Evolutionary conservation across 805 yeast genomes (phyloP).

Genomic region (Kluyveromyces aestuarii): DNA sequence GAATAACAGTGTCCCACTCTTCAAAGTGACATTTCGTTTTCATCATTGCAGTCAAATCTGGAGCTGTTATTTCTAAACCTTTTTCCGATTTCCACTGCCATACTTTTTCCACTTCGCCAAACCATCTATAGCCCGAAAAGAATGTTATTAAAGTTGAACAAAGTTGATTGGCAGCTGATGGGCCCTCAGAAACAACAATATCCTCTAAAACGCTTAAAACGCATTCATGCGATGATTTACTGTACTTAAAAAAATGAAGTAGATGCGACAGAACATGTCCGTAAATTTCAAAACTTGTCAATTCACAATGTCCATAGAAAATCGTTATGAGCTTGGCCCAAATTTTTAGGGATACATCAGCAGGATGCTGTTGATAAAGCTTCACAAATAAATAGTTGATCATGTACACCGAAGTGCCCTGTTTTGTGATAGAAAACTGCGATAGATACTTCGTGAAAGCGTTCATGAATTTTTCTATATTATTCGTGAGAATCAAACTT

Average conservation of each 20-base stretch:
- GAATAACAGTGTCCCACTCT: constrained; percentile 19
- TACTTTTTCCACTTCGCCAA: constrained; percentile 12
- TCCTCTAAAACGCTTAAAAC: background rate
- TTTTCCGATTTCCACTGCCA: constrained; percentile 28
- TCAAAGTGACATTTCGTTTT: constrained; percentile 14
- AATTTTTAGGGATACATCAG: constrained; percentile 7
- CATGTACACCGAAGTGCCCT: constrained; percentile 9
- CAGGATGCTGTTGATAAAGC: constrained; percentile 2
- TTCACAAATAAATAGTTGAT: constrained; percentile 11
- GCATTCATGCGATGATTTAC: constrained; percentile 1
- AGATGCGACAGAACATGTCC: constrained; percentile 1
- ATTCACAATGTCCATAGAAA: constrained; percentile 22
- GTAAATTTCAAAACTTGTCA: constrained; percentile 14
- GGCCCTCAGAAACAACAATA: constrained; percentile 8
- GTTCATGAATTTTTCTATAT: constrained; percentile 8
- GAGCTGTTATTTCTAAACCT: constrained; percentile 9
- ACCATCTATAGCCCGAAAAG: constrained; percentile 9
- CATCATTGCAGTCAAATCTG: constrained; percentile 20
- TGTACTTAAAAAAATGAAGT: background rate
- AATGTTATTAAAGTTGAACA: constrained; percentile 21
- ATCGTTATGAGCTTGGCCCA: constrained; percentile 21
- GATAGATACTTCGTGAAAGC: constrained; percentile 12
- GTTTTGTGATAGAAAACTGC: constrained; percentile 16
- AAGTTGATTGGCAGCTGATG: constrained; percentile 19
- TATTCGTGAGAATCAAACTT: constrained; percentile 10